Conservation (phyloP, 1,284 basidiomycete species). For the Naganishia cerealis region DNA sequence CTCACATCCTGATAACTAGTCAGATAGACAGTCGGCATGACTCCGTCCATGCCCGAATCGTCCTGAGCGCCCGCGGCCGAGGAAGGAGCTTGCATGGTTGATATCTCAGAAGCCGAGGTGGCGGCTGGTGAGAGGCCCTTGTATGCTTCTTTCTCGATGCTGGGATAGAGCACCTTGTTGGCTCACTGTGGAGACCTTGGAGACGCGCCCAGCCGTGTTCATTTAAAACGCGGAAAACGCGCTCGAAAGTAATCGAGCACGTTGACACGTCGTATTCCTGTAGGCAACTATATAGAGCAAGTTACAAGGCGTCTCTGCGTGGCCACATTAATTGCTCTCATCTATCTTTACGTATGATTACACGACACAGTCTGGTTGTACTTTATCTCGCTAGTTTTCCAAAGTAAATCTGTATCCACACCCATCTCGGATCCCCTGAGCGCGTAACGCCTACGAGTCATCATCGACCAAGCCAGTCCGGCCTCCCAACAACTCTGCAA, state of each 20-base stretch:
- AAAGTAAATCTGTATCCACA: neutral
- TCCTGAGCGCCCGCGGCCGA: slow-evolving; percentile 31
- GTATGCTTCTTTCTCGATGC: neutral
- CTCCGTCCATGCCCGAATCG: slow-evolving; percentile 4
- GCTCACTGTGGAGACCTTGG: too few relatives aligned
- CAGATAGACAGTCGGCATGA: slow-evolving; percentile 44
- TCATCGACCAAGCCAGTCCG: slow-evolving; percentile 40
- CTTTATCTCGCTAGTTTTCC: neutral
- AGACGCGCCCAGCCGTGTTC: too few relatives aligned
- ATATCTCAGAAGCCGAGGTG: neutral
- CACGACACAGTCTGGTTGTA: neutral
- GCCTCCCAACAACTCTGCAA: slow-evolving; percentile 68
- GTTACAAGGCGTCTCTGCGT: neutral
- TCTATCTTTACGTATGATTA: slow-evolving; percentile 7
- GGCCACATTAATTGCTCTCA: neutral
- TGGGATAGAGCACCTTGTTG: too few relatives aligned
- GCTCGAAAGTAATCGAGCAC: too few relatives aligned
- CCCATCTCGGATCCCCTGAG: neutral
- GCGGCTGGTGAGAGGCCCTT: neutral
- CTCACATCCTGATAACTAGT: slow-evolving; percentile 53
- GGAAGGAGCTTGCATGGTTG: slow-evolving; percentile 7
- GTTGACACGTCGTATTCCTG: neutral
- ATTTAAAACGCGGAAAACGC: too few relatives aligned
- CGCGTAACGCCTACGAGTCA: neutral
- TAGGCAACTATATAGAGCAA: neutral